Percentiles rank a stretch among this genome's conserved stretches.
Evolutionary conservation across 2,329 filamentous ascomycete species (phyloP).

Genomic region (Leptoxyphium fumago): DNA sequence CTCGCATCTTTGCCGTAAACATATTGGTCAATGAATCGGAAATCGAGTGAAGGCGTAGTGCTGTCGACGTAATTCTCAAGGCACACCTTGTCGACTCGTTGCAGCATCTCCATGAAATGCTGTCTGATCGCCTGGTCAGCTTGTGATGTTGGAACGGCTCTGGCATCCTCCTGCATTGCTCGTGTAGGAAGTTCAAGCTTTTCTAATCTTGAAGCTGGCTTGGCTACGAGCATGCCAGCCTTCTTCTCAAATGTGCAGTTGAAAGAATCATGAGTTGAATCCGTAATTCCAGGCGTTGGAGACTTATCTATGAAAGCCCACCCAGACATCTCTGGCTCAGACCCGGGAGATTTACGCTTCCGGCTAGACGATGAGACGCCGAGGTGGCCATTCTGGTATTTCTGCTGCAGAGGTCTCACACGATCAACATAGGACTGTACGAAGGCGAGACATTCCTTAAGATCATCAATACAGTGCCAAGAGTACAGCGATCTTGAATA

Average conservation of each 20-base stretch:
- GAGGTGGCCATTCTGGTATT: neutral
- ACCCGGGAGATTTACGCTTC: slow-evolving; percentile 16
- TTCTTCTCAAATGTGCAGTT: slow-evolving; percentile 6
- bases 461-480: slow-evolving; percentile 30
- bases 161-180: slow-evolving; percentile 22
- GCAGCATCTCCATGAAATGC: slow-evolving; percentile 22
- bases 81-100: slow-evolving; percentile 14
- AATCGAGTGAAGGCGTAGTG: slow-evolving; percentile 42
- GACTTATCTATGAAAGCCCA: too few relatives aligned
- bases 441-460: slow-evolving; percentile 23
- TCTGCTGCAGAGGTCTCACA: neutral
- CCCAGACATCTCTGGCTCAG: slow-evolving; percentile 1
- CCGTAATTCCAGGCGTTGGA: too few relatives aligned
- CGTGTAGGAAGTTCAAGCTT: slow-evolving; percentile 19
- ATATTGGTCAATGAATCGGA: slow-evolving; percentile 53
- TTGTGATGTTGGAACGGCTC: slow-evolving; percentile 12
- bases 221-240: slow-evolving; percentile 1
- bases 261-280: slow-evolving; percentile 4
- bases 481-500: slow-evolving; percentile 9
- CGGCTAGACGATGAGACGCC: slow-evolving; percentile 1
- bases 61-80: slow-evolving; percentile 44
- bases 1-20: slow-evolving; percentile 46
- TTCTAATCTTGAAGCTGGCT: slow-evolving; percentile 4
- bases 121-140: slow-evolving; percentile 23
- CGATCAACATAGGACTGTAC: slow-evolving; percentile 28